phyloP scores from a whole-genome alignment of 768 basidiomycete species.

The Lactifluus rugatus region DNA sequence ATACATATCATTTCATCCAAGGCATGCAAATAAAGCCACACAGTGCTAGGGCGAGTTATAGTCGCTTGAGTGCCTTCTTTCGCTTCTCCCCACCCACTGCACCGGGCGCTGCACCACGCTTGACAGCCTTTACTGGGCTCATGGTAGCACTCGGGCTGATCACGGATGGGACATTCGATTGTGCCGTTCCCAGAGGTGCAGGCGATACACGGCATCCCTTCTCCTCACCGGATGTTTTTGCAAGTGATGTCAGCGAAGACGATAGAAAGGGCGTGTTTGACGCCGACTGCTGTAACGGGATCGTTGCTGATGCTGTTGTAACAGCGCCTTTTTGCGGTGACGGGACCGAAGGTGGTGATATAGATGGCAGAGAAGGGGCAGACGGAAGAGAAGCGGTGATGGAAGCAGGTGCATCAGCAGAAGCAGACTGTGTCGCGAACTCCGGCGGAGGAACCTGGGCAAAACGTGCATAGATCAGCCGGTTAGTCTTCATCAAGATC shows the following conservation, averaged over 20 bases:
- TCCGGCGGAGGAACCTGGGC: slow-evolving; percentile 45
- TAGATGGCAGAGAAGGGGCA: slow-evolving; percentile 25
- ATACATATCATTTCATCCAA: neutral
- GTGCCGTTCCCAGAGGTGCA: slow-evolving; percentile 59
- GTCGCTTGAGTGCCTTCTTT: slow-evolving; percentile 79
- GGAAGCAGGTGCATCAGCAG: slow-evolving; percentile 25
- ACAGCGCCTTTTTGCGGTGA: slow-evolving; percentile 21
- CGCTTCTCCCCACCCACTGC: slow-evolving; percentile 60
- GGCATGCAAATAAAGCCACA: neutral
- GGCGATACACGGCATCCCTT: slow-evolving; percentile 62
- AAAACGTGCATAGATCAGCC: neutral
- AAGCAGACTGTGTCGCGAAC: slow-evolving; percentile 35
- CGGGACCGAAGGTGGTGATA: slow-evolving; percentile 25
- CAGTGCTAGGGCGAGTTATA: slow-evolving; percentile 30
- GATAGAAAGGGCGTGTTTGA: slow-evolving; percentile 33
- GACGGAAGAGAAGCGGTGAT: slow-evolving; percentile 25
- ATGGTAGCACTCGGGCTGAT: slow-evolving; percentile 22
- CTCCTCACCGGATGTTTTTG: slow-evolving; percentile 21
- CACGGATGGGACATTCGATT: slow-evolving; percentile 47
- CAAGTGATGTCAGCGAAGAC: slow-evolving; percentile 27
- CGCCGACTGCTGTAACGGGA: slow-evolving; percentile 32
- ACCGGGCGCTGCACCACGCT: slow-evolving; percentile 50
- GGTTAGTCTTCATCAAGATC: neutral
- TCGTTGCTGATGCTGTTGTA: slow-evolving; percentile 26
- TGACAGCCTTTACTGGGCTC: slow-evolving; percentile 51